Percentiles rank a stretch among this genome's conserved stretches.
phyloP scores from a whole-genome alignment of 805 yeast genomes.

The Phaffomyces opuntiae region DNA sequence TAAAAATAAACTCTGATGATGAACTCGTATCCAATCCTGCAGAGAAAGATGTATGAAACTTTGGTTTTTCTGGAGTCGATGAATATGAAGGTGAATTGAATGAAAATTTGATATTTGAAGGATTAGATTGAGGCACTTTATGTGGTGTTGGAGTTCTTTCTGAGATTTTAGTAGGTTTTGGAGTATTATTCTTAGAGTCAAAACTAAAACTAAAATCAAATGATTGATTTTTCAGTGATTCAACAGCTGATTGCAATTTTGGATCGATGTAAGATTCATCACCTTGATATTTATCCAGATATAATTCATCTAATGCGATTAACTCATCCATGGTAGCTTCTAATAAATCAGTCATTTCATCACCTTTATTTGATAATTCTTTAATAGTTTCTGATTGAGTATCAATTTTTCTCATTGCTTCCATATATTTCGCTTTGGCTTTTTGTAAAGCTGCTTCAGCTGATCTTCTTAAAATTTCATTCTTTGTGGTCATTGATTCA shows the following conservation, averaged over 20 bases:
- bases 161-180: not conserved
- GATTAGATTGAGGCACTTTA: not conserved
- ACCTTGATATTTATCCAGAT: not conserved
- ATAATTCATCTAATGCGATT: not conserved
- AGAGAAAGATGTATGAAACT: too few relatives aligned
- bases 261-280: not conserved
- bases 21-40: too few relatives aligned
- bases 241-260: not conserved
- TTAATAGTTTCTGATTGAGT: not conserved
- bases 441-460: constrained; percentile 1
- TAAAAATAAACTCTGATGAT: too few relatives aligned
- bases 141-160: not conserved
- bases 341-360: not conserved
- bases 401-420: not conserved
- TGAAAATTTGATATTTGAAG: not conserved
- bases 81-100: not conserved
- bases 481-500: too few relatives aligned
- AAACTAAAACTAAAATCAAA: not conserved
- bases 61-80: not conserved
- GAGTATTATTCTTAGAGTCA: not conserved
- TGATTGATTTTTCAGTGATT: not conserved
- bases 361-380: not conserved
- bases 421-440: not conserved
- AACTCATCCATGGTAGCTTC: not conserved
- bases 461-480: not conserved